A percentile compares a stretch with the other conserved stretches of the same genome.
Evolutionary conservation across 2,329 filamentous ascomycete genomes (phyloP).

Genomic region (Aspergillus sp.): DNA sequence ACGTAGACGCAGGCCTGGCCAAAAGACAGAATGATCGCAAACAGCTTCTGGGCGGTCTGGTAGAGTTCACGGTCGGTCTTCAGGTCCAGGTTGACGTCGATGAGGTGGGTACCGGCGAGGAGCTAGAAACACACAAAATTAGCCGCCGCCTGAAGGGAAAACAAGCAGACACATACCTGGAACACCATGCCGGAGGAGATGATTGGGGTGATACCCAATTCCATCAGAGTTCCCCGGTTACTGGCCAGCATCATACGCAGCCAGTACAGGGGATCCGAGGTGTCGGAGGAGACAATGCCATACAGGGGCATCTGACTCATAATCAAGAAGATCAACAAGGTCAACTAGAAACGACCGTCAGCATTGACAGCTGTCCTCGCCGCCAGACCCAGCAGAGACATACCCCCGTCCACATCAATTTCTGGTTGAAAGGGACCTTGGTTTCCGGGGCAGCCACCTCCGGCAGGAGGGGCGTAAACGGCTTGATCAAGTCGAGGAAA

Average conservation of each 20-base stretch:
- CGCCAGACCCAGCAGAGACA: slow-evolving; percentile 13
- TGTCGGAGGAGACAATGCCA: slow-evolving; percentile 97
- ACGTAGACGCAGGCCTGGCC: slow-evolving; percentile 97
- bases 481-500: slow-evolving; percentile 99
- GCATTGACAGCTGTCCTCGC: slow-evolving; percentile 8
- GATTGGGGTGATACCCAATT: slow-evolving; percentile 94
- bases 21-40: slow-evolving; percentile 94
- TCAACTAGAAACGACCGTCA: slow-evolving; percentile 46
- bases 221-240: slow-evolving; percentile 95
- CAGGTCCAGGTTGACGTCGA: slow-evolving; percentile 99
- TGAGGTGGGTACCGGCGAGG: slow-evolving; percentile 96
- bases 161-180: slow-evolving; percentile 48
- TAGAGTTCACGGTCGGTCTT: slow-evolving; percentile 99
- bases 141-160: slow-evolving; percentile 5
- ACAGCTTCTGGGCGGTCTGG: slow-evolving; percentile 98
- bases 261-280: slow-evolving; percentile 98
- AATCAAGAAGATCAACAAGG: slow-evolving; percentile 96
- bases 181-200: slow-evolving; percentile 99
- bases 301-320: slow-evolving; percentile 99
- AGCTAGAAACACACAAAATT: slow-evolving; percentile 44
- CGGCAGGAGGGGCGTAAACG: slow-evolving; percentile 97
- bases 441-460: slow-evolving; percentile 98
- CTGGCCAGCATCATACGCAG: slow-evolving; percentile 99
- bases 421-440: slow-evolving; percentile 98
- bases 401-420: slow-evolving; percentile 84